Base-by-base conservation (phyloP, 2,329 filamentous ascomycete species). In the Trematosphaeria pertusa region DNA sequence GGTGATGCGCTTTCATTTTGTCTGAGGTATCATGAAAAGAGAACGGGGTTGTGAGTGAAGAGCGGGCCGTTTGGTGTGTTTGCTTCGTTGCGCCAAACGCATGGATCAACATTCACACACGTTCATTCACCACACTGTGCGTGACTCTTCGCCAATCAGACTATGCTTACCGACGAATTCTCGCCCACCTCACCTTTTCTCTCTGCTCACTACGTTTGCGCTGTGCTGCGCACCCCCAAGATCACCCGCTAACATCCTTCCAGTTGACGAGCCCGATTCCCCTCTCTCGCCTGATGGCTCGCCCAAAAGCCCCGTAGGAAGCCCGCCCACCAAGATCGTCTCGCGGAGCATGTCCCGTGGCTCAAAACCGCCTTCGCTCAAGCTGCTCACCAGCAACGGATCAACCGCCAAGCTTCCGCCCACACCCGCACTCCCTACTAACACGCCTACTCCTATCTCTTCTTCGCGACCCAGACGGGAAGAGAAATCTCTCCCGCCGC, bases 331-430 rank as follows among this genome's bases (percentile, higher is more conserved):
- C 24, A 59, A 55, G 33, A 70, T 73, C 15, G 50, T 59, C 28
- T 71, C 59, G 26, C 61, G 64, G 37, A 65, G 65, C 26, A 52
- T 72, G 15, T 67, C 65, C 17, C 69, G 70, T 19, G 62, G 57
- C 37, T 62, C 59, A 8, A 71, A 69, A 36, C 70, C 70, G 5
- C 58, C 64, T n/a, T 64, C 64, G 7, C 60, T 73, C 6, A 70
- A 56, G 20, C 54, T 73, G 9, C 52, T 48, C 20, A 50, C 55
- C 20, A 71, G 68, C 58, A 73, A 73, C 64, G 70, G 70, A 33
- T 64, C 70, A n/a, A 72, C 70, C 26, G 70, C 69, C 6, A 50
- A 50, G 9, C 46, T 70, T 9, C 67, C 65, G 24, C 52, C 61
- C 14, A 56, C 58, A 24, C 64, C 66, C 26, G 44, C 40, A 37